Percentiles rank a stretch among this genome's conserved stretches.
phyloP scores from a whole-genome alignment of 1,284 basidiomycete species.

The Sporisorium scitamineum region DNA sequence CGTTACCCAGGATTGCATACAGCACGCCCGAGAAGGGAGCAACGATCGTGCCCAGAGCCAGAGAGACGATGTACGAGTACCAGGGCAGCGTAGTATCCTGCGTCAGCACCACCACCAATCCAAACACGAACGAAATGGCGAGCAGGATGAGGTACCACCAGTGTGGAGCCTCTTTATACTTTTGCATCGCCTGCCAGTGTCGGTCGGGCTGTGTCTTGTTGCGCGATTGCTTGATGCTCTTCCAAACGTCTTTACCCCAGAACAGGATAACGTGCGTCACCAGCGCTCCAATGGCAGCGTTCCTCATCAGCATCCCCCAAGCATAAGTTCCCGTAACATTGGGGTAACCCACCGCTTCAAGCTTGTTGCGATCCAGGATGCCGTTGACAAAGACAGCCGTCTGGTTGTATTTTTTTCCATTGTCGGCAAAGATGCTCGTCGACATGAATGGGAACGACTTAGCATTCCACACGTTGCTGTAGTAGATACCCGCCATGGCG shows the following conservation, averaged over 20 bases:
- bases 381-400: constrained; percentile 61
- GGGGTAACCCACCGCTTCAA: constrained; percentile 59
- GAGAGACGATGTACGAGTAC: constrained; percentile 44
- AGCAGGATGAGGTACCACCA: constrained; percentile 65
- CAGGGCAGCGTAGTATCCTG: constrained; percentile 56
- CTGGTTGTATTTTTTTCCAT: constrained; percentile 70
- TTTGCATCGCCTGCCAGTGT: constrained; percentile 71
- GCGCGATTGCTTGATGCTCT: constrained; percentile 73
- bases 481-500: constrained; percentile 61
- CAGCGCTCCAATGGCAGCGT: constrained; percentile 72
- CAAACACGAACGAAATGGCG: constrained; percentile 41
- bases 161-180: constrained; percentile 63
- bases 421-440: constrained; percentile 32
- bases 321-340: constrained; percentile 72
- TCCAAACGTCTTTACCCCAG: constrained; percentile 55
- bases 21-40: constrained; percentile 46
- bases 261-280: constrained; percentile 75
- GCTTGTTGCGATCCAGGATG: constrained; percentile 49
- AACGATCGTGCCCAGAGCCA: constrained; percentile 39
- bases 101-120: constrained; percentile 38
- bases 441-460: constrained; percentile 51
- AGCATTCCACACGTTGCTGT: constrained; percentile 51
- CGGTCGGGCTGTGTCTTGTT: constrained; percentile 74
- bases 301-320: constrained; percentile 73
- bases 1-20: constrained; percentile 41